Conservation (phyloP, 495 filamentous ascomycete genomes). For the Talaromyces adpressus region DNA sequence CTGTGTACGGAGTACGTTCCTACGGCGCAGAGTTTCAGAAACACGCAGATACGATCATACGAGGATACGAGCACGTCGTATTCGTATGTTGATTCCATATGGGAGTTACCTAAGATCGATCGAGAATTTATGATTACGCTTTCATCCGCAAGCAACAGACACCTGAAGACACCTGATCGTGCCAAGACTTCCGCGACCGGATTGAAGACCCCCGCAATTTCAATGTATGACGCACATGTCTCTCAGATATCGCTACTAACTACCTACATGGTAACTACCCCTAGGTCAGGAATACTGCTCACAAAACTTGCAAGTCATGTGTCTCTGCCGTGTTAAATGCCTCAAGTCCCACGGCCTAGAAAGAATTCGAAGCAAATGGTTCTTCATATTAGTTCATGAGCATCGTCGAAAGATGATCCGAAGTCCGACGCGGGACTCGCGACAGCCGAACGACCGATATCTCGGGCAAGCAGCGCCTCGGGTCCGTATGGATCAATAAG, state of each 20-base stretch:
- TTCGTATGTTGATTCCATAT: neutral
- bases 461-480: neutral
- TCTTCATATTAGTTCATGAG: too few species aligned
- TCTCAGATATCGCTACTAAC: neutral
- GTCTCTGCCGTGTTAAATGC: neutral
- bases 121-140: neutral
- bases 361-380: neutral
- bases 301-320: neutral
- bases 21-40: neutral
- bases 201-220: neutral
- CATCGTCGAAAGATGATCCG: neutral
- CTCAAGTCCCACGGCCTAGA: neutral
- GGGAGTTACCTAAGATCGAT: neutral
- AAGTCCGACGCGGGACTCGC: neutral
- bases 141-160: neutral
- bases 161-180: neutral
- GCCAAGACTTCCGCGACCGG: conserved; percentile 2
- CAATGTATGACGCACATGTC: neutral
- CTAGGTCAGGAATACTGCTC: neutral
- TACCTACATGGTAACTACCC: too few species aligned
- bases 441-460: neutral
- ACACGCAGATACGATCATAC: neutral
- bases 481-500: neutral
- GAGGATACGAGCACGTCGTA: neutral
- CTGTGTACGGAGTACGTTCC: neutral